Conservation (phyloP, 176 grass and related monocot species). For the Miscanthus lutarioriparius region DNA sequence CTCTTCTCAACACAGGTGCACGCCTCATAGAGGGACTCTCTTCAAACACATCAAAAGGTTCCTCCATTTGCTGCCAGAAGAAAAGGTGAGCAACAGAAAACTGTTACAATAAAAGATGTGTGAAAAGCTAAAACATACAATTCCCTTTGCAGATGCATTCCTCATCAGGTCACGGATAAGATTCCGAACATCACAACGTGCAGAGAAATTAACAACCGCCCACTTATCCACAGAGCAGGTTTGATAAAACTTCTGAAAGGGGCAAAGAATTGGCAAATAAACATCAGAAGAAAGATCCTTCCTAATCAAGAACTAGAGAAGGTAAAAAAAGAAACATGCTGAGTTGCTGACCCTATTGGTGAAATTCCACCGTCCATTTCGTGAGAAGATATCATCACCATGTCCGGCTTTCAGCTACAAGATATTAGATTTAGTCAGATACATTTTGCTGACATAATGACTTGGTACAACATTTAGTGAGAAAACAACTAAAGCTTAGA, state of each 20-base stretch:
- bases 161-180: slow-evolving; percentile 67
- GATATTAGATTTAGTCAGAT: slow-evolving; percentile 19
- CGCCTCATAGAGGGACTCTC: slow-evolving; percentile 58
- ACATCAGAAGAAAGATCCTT: slow-evolving; percentile 30
- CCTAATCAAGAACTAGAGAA: background rate
- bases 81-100: background rate
- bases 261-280: background rate
- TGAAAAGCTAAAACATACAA: slow-evolving; percentile 58
- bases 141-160: slow-evolving; percentile 55
- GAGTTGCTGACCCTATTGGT: slow-evolving; percentile 70
- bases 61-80: slow-evolving; percentile 50
- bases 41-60: slow-evolving; percentile 64
- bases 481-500: background rate
- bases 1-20: slow-evolving; percentile 46
- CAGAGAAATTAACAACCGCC: slow-evolving; percentile 89
- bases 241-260: slow-evolving; percentile 60
- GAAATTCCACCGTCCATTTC: slow-evolving; percentile 88
- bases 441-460: background rate
- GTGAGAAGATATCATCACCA: slow-evolving; percentile 58
- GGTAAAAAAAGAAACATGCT: slow-evolving; percentile 6
- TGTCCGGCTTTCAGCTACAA: slow-evolving; percentile 66
- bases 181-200: slow-evolving; percentile 50
- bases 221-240: slow-evolving; percentile 49
- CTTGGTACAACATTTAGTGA: background rate
- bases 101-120: background rate